Evolutionary conservation across 805 yeast species (phyloP).

Genomic region (Candida qinlingensis): DNA sequence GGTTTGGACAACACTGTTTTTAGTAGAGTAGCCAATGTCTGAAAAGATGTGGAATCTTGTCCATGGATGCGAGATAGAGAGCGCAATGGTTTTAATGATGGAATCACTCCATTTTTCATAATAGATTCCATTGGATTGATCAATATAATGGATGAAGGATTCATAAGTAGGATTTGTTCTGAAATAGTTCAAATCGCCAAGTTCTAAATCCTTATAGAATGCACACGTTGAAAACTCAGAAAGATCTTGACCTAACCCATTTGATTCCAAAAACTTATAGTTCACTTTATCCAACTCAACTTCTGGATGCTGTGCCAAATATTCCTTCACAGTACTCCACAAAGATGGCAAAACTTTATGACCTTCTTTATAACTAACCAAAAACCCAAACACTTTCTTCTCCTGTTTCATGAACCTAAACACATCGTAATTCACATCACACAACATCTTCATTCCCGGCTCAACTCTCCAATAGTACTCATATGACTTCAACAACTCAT

Average conservation of each 20-base stretch:
- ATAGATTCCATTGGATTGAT: slow-evolving; percentile 75
- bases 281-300: slow-evolving; percentile 1
- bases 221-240: slow-evolving; percentile 67
- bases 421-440: slow-evolving; percentile 59
- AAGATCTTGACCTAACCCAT: slow-evolving; percentile 65
- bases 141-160: slow-evolving; percentile 65
- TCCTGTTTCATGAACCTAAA: slow-evolving; percentile 55
- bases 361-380: slow-evolving; percentile 71
- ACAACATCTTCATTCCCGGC: slow-evolving; percentile 67
- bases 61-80: slow-evolving; percentile 67
- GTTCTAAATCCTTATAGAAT: slow-evolving; percentile 89
- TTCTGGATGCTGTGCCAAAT: slow-evolving; percentile 27
- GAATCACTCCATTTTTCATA: slow-evolving; percentile 94
- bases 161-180: slow-evolving; percentile 56
- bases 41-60: slow-evolving; percentile 72
- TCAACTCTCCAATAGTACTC: slow-evolving; percentile 94
- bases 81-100: slow-evolving; percentile 81
- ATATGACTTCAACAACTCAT: slow-evolving; percentile 57
- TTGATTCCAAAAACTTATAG: slow-evolving; percentile 53
- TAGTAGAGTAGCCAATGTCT: slow-evolving; percentile 78
- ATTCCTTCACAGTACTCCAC: slow-evolving; percentile 43
- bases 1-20: slow-evolving; percentile 68
- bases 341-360: slow-evolving; percentile 27
- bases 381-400: slow-evolving; percentile 64
- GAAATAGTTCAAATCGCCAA: slow-evolving; percentile 71